Percentiles rank a stretch among this genome's conserved stretches.
phyloP scores from a whole-genome alignment of 495 filamentous ascomycete genomes.

The Penicillium verhagenii region DNA sequence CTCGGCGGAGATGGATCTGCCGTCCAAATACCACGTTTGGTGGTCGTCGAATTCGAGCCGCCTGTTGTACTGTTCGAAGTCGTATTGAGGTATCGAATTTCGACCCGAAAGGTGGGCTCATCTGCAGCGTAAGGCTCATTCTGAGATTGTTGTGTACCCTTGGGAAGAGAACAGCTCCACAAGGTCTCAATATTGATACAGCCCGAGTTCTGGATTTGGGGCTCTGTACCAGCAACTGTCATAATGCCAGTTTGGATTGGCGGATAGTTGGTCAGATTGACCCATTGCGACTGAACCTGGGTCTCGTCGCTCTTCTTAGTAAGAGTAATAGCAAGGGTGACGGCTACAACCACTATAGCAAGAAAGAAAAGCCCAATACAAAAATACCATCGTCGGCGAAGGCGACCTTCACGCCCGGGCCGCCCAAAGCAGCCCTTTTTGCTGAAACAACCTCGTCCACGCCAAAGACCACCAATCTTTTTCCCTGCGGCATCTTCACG shows the following conservation, averaged over 20 bases:
- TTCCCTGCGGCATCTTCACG: conserved; percentile 59
- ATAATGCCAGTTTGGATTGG: conserved; percentile 80
- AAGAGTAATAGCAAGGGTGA: conserved; percentile 61
- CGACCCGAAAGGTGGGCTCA: conserved; percentile 73
- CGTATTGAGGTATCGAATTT: conserved; percentile 77
- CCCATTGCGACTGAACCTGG: conserved; percentile 58
- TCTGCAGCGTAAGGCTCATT: conserved; percentile 58
- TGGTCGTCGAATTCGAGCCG: conserved; percentile 20
- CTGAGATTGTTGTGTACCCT: conserved; percentile 59
- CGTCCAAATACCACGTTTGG: conserved; percentile 34
- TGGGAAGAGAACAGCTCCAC: conserved; percentile 82
- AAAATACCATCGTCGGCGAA: conserved; percentile 61
- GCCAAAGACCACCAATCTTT: conserved; percentile 58
- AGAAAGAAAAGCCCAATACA: conserved; percentile 53
- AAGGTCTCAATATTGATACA: conserved; percentile 68
- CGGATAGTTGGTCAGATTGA: conserved; percentile 83
- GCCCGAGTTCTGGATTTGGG: conserved; percentile 52
- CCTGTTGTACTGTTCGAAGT: conserved; percentile 46
- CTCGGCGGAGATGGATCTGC: conserved; percentile 64
- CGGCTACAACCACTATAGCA: conserved; percentile 55
- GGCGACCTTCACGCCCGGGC: conserved; percentile 60
- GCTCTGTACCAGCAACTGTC: conserved; percentile 67
- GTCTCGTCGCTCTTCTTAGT: conserved; percentile 46
- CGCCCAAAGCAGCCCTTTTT: conserved; percentile 60
- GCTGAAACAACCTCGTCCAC: conserved; percentile 57